Conservation (phyloP, 202 grass and related monocot species). For the Carex sylvatica region DNA sequence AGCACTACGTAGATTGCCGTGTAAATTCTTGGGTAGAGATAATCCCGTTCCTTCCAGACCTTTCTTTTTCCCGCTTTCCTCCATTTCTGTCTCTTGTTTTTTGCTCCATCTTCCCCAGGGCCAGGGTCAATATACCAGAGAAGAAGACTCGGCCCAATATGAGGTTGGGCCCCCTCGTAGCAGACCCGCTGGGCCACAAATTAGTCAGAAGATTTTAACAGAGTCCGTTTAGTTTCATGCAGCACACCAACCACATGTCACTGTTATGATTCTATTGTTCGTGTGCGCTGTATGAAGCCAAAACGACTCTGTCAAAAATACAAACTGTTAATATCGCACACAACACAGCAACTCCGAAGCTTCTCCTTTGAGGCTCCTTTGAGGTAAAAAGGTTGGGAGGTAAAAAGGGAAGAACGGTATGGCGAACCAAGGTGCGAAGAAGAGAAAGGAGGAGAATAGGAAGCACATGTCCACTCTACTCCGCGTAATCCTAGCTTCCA, state of each 20-base stretch:
- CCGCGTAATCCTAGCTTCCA: conserved; percentile 69
- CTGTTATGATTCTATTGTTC: no score
- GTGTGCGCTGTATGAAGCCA: no score
- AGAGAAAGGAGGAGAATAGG: conserved; percentile 92
- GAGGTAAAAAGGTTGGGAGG: no score
- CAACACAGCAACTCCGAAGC: background rate
- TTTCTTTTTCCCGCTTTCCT: conserved; percentile 31
- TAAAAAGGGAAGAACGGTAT: conserved; percentile 26
- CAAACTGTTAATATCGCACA: no score
- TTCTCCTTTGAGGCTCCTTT: no score
- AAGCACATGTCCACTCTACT: conserved; percentile 70
- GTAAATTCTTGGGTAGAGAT: conserved; percentile 28
- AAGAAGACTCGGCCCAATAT: background rate
- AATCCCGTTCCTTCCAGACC: conserved; percentile 36
- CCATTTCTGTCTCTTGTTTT: conserved; percentile 32
- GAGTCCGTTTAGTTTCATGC: no score
- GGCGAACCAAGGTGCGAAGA: conserved; percentile 95
- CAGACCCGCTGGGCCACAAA: background rate
- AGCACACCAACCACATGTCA: no score
- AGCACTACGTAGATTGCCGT: conserved; percentile 46
- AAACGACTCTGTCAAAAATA: no score
- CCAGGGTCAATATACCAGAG: no score
- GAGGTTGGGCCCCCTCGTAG: background rate
- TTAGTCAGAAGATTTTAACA: background rate
- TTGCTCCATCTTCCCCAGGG: background rate